Evolutionary conservation across 163 green algal genomes (phyloP).

Genomic region (Chlamydomonas reinhardtii): DNA sequence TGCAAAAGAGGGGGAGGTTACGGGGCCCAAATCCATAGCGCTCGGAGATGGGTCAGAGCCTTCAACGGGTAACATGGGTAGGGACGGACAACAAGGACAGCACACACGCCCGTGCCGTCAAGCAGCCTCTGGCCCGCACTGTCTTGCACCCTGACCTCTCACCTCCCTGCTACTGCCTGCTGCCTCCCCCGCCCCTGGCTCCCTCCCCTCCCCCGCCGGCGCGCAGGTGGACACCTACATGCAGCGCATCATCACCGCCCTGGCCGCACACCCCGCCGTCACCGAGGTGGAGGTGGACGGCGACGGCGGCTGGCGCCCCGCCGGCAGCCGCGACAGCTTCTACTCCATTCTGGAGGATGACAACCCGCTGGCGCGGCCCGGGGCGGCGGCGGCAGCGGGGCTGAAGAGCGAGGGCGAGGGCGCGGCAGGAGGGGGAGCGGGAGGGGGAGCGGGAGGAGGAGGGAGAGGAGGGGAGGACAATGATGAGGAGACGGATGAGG

Average conservation of each 20-base stretch:
- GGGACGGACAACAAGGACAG: too few relatives aligned
- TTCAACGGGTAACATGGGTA: too few relatives aligned
- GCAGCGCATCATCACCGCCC: constrained; percentile 59
- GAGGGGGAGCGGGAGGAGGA: constrained; percentile 35
- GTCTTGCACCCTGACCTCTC: too few relatives aligned
- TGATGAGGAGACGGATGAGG: constrained; percentile 48
- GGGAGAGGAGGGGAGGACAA: too few relatives aligned
- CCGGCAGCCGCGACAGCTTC: constrained; percentile 48
- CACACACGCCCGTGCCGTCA: too few relatives aligned
- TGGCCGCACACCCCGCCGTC: constrained; percentile 64
- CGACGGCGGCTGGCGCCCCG: constrained; percentile 74
- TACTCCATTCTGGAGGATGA: constrained; percentile 68
- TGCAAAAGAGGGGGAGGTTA: too few relatives aligned
- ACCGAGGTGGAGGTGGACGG: constrained; percentile 75
- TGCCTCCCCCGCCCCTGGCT: too few relatives aligned
- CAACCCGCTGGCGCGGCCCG: neutral
- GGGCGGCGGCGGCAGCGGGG: constrained; percentile 65
- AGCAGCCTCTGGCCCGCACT: too few relatives aligned
- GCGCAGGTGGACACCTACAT: constrained; percentile 72
- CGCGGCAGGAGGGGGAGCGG: neutral
- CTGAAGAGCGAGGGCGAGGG: constrained; percentile 67
- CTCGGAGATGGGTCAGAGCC: too few relatives aligned
- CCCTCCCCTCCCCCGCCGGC: neutral
- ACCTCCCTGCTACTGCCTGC: too few relatives aligned
- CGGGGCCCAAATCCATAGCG: too few relatives aligned